A percentile compares a stretch with the other conserved stretches of the same genome.
phyloP scores from a whole-genome alignment of 1,284 basidiomycete genomes.

The Leccinum solheimii region DNA sequence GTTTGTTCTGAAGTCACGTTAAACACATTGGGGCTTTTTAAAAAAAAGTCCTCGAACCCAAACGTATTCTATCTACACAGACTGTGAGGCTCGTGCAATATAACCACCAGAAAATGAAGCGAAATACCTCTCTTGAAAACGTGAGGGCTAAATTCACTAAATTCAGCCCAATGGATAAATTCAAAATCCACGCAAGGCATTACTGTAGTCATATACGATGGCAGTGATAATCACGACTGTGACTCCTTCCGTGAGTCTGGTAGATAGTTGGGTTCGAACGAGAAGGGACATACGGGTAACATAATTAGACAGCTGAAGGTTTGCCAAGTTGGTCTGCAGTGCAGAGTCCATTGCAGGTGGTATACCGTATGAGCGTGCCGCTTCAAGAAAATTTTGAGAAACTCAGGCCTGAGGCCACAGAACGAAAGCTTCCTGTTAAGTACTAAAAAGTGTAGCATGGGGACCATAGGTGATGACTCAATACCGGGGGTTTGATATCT shows the following conservation, averaged over 20 bases:
- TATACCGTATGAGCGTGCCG: neutral
- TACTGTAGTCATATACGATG: neutral
- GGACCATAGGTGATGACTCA: no score
- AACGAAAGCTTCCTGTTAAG: neutral
- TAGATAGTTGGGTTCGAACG: neutral
- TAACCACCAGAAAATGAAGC: neutral
- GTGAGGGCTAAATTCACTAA: neutral
- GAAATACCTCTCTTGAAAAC: neutral
- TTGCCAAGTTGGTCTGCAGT: neutral
- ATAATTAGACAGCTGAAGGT: neutral
- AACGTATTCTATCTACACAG: neutral
- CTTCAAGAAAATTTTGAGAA: neutral
- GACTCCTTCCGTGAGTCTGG: neutral
- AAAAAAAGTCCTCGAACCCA: neutral
- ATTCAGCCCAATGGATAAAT: neutral
- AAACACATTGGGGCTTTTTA: neutral
- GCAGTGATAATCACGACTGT: neutral
- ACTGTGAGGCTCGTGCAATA: neutral
- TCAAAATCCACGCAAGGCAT: neutral
- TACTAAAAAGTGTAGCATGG: neutral
- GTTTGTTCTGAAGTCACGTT: neutral
- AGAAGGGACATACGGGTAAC: neutral
- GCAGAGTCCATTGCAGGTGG: neutral
- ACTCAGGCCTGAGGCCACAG: neutral
- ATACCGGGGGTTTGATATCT: no score